Conservation (phyloP, 306 rosid species). For the Pyrus communis region DNA sequence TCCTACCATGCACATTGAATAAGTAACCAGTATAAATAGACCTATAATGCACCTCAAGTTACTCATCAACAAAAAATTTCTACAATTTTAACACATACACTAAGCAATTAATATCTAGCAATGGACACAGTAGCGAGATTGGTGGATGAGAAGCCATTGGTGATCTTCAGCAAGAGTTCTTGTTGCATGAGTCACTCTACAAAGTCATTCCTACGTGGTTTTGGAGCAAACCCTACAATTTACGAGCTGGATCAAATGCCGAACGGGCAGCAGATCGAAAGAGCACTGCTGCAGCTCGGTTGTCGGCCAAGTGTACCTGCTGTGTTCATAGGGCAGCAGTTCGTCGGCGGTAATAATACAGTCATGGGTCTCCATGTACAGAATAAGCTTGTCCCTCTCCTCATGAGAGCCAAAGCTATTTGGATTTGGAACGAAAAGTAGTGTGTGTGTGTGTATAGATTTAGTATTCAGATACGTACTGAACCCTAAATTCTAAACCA, state of each 20-base stretch:
- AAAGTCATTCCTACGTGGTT: slow-evolving; percentile 51
- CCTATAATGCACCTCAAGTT: neutral
- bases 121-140: slow-evolving; percentile 39
- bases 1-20: neutral
- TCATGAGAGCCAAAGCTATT: slow-evolving; percentile 54
- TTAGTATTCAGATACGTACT: neutral
- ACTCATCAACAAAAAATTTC: neutral
- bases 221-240: slow-evolving; percentile 60
- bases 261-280: slow-evolving; percentile 52
- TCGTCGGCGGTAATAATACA: slow-evolving; percentile 54
- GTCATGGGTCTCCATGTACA: slow-evolving; percentile 57
- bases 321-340: slow-evolving; percentile 58
- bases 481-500: neutral
- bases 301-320: slow-evolving; percentile 64
- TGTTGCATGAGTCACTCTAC: slow-evolving; percentile 62
- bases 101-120: neutral
- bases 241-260: slow-evolving; percentile 69
- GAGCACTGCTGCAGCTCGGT: slow-evolving; percentile 51
- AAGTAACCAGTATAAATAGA: neutral
- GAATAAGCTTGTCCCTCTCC: slow-evolving; percentile 49
- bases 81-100: neutral
- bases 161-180: slow-evolving; percentile 72
- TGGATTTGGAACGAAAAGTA: slow-evolving; percentile 41
- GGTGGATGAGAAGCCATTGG: slow-evolving; percentile 64
- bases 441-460: too few species aligned